phyloP scores from a whole-genome alignment of 2,329 filamentous ascomycete species.

The Lachnellula cervina region DNA sequence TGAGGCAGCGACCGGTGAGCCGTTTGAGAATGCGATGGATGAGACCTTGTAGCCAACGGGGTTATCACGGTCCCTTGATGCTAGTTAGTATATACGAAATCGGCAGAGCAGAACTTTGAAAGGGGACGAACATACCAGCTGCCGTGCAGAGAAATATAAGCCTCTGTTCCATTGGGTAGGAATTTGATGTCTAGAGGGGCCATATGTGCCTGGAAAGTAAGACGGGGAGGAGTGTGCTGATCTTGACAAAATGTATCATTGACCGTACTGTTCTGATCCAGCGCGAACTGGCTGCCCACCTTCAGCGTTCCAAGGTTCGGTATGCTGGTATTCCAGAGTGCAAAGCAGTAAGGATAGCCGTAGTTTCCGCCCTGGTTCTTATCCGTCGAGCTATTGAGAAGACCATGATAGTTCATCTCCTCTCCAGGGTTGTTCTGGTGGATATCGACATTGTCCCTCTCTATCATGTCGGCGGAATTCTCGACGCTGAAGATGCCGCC shows the following conservation, averaged over 20 bases:
- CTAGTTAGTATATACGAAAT: not conserved
- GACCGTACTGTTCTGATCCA: constrained; percentile 34
- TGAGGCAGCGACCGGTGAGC: constrained; percentile 37
- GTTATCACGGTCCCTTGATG: constrained; percentile 49
- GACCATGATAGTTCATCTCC: constrained; percentile 68
- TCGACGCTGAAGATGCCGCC: constrained; percentile 59
- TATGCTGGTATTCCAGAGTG: constrained; percentile 55
- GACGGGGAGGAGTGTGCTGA: constrained; percentile 44
- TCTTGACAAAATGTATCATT: constrained; percentile 43
- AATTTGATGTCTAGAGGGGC: constrained; percentile 71
- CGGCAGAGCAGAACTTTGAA: not conserved
- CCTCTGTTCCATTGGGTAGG: constrained; percentile 49
- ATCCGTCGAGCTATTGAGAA: constrained; percentile 35
- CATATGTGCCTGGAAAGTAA: constrained; percentile 62
- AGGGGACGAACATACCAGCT: constrained; percentile 14
- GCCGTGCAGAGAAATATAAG: constrained; percentile 53
- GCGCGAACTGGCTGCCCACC: constrained; percentile 47
- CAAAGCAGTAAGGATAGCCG: constrained; percentile 67
- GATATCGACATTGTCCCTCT: constrained; percentile 53
- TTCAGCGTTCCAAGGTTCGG: constrained; percentile 39
- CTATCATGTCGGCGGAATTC: constrained; percentile 64
- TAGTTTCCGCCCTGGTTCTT: constrained; percentile 49
- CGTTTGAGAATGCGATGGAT: constrained; percentile 37
- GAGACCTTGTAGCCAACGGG: constrained; percentile 45
- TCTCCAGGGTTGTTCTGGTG: constrained; percentile 67